These are phyloP conservation scores for Gentiana dahurica DNA, from an alignment of 257 asterid species.

Conservation along the genomic window DNA sequence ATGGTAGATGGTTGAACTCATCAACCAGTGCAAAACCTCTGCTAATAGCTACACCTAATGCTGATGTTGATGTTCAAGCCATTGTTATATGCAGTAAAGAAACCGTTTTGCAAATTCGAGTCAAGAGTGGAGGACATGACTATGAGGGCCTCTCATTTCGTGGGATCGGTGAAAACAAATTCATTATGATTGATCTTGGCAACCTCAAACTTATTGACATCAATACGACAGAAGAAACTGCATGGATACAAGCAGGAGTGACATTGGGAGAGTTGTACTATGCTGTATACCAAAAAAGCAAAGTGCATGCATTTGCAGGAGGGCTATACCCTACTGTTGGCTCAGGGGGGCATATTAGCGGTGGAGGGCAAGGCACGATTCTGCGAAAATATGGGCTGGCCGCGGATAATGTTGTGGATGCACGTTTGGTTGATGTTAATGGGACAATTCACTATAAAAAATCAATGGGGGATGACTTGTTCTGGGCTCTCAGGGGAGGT, in stretches of 20 bases:
- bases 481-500: constrained; percentile 20
- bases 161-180: background rate
- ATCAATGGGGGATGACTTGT: constrained; percentile 18
- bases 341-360: constrained; percentile 13
- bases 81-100: constrained; percentile 2
- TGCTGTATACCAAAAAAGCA: constrained; percentile 6
- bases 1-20: constrained; percentile 13
- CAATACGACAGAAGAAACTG: background rate
- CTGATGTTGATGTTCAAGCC: constrained; percentile 1
- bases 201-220: background rate
- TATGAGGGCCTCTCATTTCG: constrained; percentile 18
- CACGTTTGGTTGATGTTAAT: constrained; percentile 6
- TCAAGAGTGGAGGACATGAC: constrained; percentile 18
- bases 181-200: constrained; percentile 10
- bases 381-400: constrained; percentile 14
- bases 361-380: constrained; percentile 14
- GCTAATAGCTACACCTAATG: background rate
- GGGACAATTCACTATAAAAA: constrained; percentile 8
- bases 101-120: constrained; percentile 4
- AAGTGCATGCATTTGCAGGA: constrained; percentile 13
- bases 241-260: constrained; percentile 13
- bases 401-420: constrained; percentile 12
- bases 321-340: constrained; percentile 16
- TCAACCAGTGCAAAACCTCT: constrained; percentile 3
- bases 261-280: constrained; percentile 12